Evolutionary conservation across 306 rosid genomes (phyloP).

Genomic region (Corylus avellana): DNA sequence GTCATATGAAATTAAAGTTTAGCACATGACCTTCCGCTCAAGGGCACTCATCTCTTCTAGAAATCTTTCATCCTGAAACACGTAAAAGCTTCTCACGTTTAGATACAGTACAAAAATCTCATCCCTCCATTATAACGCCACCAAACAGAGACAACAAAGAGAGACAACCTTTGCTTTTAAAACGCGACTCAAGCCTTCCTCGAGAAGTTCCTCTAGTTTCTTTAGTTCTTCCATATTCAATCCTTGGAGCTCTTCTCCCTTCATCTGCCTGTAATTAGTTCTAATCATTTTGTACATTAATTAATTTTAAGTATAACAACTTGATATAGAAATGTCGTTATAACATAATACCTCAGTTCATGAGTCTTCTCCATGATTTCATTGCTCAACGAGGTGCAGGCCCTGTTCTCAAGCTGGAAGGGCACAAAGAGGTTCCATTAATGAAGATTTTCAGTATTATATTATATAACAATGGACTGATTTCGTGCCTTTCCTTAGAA

Average conservation of each 20-base stretch:
- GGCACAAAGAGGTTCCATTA: neutral
- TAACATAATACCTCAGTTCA: conserved; percentile 31
- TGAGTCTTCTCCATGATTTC: conserved; percentile 30
- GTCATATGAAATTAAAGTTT: neutral
- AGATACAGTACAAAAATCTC: conserved; percentile 7
- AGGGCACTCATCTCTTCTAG: conserved; percentile 20
- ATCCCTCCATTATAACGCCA: neutral
- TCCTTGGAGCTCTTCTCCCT: conserved; percentile 39
- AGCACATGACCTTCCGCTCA: conserved; percentile 31
- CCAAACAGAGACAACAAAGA: neutral
- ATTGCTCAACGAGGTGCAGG: conserved; percentile 14
- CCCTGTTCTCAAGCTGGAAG: conserved; percentile 24
- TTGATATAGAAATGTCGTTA: neutral
- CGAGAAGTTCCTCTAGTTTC: conserved; percentile 23
- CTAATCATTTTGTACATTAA: neutral
- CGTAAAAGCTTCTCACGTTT: neutral
- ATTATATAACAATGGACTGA: neutral
- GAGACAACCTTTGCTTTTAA: conserved; percentile 26
- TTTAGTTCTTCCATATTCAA: conserved; percentile 26
- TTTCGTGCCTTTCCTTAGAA: neutral
- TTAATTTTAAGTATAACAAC: neutral
- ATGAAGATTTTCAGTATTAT: neutral
- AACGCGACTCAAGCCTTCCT: conserved; percentile 26
- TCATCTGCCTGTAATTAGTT: conserved; percentile 27
- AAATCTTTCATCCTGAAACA: conserved; percentile 33